phyloP scores from a whole-genome alignment of 176 grass and related monocot genomes.

The Oryza punctata region DNA sequence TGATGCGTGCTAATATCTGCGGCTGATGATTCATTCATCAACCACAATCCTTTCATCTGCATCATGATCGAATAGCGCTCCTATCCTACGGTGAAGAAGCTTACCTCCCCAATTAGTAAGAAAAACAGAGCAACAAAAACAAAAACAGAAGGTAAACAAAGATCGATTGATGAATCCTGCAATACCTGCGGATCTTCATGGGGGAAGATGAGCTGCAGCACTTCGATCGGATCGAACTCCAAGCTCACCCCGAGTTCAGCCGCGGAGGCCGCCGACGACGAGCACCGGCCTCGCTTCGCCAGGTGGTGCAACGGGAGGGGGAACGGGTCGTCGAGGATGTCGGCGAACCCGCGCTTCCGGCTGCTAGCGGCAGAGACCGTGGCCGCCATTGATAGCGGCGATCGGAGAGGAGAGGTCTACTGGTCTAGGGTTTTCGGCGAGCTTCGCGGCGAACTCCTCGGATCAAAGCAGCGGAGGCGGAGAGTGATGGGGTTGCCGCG shows the following conservation, averaged over 20 bases:
- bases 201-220: slow-evolving; percentile 51
- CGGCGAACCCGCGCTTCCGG: slow-evolving; percentile 33
- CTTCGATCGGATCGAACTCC: slow-evolving; percentile 35
- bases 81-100: neutral
- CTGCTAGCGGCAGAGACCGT: neutral
- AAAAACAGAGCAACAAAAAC: neutral
- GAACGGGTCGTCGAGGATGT: slow-evolving; percentile 7
- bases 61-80: neutral
- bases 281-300: slow-evolving; percentile 41
- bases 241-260: slow-evolving; percentile 35
- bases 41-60: neutral
- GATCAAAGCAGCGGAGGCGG: neutral
- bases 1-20: neutral
- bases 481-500: neutral
- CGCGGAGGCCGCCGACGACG: neutral
- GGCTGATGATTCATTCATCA: no score
- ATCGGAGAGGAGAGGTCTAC: no score
- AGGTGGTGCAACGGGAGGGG: neutral
- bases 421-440: neutral
- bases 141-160: neutral
- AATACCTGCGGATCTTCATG: slow-evolving; percentile 33
- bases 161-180: neutral
- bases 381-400: neutral
- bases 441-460: neutral
- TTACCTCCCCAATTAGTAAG: neutral